These are phyloP conservation scores for Herpetomonas samuelpessoai DNA, from an alignment of 208 protist species.

Conservation along the genomic window DNA sequence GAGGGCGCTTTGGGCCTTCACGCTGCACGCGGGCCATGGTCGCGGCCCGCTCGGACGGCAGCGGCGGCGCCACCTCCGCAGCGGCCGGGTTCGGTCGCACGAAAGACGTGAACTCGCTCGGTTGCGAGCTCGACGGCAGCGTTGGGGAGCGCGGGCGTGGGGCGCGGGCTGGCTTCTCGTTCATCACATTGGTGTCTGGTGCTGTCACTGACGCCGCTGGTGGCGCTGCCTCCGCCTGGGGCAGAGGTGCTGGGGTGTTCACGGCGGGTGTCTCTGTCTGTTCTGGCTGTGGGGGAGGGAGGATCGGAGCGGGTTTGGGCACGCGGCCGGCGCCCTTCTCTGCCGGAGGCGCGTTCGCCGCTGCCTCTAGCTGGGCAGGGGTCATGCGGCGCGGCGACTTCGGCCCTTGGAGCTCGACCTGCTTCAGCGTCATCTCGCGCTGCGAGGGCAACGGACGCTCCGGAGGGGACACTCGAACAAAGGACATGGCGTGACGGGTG, in stretches of 20 bases:
- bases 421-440: not conserved
- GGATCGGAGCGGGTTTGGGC: not conserved
- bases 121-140: not conserved
- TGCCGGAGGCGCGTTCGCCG: not conserved
- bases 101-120: not conserved
- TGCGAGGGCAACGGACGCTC: not conserved
- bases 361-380: not conserved
- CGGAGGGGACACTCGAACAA: not conserved
- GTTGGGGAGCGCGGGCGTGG: not conserved
- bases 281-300: too few relatives aligned
- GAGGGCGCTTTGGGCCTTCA: conserved; percentile 14
- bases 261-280: too few relatives aligned
- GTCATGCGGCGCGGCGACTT: not conserved
- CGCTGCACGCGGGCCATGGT: conserved; percentile 17
- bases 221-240: not conserved
- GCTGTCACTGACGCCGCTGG: not conserved
- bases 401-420: not conserved
- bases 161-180: too few relatives aligned
- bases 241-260: too few relatives aligned
- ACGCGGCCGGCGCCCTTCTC: not conserved
- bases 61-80: not conserved
- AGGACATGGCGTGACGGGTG: not conserved
- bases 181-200: too few relatives aligned
- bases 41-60: conserved; percentile 13
- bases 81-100: not conserved